Conservation (phyloP, 2,329 filamentous ascomycete genomes). For the Verticillium albo-atrum region DNA sequence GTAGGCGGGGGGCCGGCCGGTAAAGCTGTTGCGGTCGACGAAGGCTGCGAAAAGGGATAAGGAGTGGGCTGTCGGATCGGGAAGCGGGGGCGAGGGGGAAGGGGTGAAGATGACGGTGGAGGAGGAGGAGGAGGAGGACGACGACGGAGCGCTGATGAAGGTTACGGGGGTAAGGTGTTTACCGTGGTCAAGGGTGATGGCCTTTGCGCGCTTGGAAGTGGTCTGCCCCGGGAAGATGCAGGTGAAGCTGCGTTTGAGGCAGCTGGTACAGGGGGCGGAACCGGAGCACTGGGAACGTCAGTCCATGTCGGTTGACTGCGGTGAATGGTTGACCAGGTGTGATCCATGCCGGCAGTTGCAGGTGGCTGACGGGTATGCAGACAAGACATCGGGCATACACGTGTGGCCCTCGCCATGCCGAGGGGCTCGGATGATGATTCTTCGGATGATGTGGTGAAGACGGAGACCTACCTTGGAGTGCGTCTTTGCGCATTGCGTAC, state of each 20-base stretch:
- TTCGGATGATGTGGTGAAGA: no score
- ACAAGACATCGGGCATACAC: not conserved
- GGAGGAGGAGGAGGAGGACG: not conserved
- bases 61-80: slow-evolving; percentile 12
- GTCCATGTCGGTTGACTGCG: not conserved
- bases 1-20: not conserved
- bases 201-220: not conserved
- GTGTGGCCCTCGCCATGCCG: no score
- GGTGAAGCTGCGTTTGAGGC: slow-evolving; percentile 15
- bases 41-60: slow-evolving; percentile 26
- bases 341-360: not conserved
- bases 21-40: slow-evolving; percentile 20
- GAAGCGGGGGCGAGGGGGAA: slow-evolving; percentile 1
- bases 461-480: slow-evolving; percentile 26
- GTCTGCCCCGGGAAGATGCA: slow-evolving; percentile 16
- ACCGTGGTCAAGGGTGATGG: slow-evolving; percentile 18
- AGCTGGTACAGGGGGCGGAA: slow-evolving; percentile 22
- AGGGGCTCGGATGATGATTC: no score
- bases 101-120: not conserved
- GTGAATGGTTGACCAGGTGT: no score
- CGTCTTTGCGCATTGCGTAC: slow-evolving; percentile 21
- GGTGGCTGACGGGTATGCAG: not conserved
- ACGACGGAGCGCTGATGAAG: not conserved
- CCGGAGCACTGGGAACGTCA: slow-evolving; percentile 24
- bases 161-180: slow-evolving; percentile 4